Conservation (phyloP, 2,329 filamentous ascomycete genomes). For the Alternaria triticina region DNA sequence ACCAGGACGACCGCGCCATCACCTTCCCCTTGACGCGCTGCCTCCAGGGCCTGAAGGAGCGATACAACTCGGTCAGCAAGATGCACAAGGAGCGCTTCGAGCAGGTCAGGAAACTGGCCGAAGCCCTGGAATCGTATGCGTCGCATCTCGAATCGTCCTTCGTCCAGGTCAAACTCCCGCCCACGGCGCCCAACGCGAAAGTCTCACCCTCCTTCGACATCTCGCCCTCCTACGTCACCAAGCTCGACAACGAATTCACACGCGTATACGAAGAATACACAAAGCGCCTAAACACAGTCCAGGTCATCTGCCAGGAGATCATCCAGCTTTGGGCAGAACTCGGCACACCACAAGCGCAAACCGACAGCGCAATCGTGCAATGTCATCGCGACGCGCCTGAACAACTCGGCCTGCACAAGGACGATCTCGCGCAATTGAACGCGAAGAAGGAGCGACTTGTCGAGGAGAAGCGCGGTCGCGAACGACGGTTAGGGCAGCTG, state of each 20-base stretch:
- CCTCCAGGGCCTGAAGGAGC: constrained; percentile 81
- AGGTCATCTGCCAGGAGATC: constrained; percentile 78
- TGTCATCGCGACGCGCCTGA: constrained; percentile 90
- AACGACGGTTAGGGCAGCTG: constrained; percentile 78
- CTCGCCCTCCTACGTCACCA: constrained; percentile 85
- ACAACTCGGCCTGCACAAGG: constrained; percentile 88
- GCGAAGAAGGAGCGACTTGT: constrained; percentile 79
- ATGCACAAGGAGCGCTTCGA: constrained; percentile 91
- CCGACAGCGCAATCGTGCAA: constrained; percentile 85
- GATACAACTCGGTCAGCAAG: constrained; percentile 78
- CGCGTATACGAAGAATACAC: constrained; percentile 97
- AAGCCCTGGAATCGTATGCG: constrained; percentile 94
- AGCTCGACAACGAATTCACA: constrained; percentile 88
- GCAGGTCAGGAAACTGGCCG: constrained; percentile 93
- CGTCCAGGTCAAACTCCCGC: constrained; percentile 82
- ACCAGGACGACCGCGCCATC: constrained; percentile 73
- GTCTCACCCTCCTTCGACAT: constrained; percentile 87
- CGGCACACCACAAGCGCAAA: constrained; percentile 91
- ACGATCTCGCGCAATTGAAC: constrained; percentile 77
- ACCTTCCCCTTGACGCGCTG: constrained; percentile 85
- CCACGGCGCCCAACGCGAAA: constrained; percentile 76
- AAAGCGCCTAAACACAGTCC: constrained; percentile 77
- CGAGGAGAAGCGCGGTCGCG: constrained; percentile 86
- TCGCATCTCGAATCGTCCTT: constrained; percentile 93
- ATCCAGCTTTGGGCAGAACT: constrained; percentile 96